Evolutionary conservation across 306 rosid species (phyloP), one percentile per base, ranked within the genome.

Genomic region (Coriaria nepalensis): DNA sequence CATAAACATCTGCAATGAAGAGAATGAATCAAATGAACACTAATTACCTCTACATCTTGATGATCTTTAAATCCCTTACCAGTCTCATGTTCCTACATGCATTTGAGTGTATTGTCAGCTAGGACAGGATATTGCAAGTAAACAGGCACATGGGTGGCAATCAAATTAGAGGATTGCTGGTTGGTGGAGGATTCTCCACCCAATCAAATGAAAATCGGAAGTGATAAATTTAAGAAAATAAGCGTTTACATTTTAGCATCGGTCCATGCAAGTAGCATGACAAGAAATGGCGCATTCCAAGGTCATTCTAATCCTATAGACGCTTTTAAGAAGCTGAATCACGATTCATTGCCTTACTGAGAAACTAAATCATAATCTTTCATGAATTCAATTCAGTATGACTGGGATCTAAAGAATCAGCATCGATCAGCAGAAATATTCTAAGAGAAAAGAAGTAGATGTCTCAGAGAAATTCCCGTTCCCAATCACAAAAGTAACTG

Each of bases 1-100:
- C 49, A 41, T 5, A 29, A 36, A 10, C 15, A 56, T 63, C 37
- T 55, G 38, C 59, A 33, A 47, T 51, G 38, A 62, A 56, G 38
- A 49, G 37, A 52, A 65, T 43, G 14, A 55, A 44, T 33, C 37
- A 37, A 50, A 40, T 44, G 14, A 4, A 50, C 42, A 44, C 33
- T 13, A 32, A 37, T 35, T 72, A 88, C 96, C 95, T 78, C 73
- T 56, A 71, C 83, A 70, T 78, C 80, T 14, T 75, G 69, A 67
- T 44, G 12, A 50, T 47, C 40, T 57, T 62, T 60, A 64, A 40
- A 61, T 66, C 75, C 60, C 20, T 64, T n/a, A 33, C 54, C 56
- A 54, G 73, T 70, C 44, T 50, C 67, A 47, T 61, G 68, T 65
- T 64, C 93, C 87, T 84, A 75, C 45, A 37, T 0, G 40, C 60